Percentiles rank a stretch among this genome's conserved stretches.
Conservation (phyloP, 2,329 filamentous ascomycete genomes). For the Drechslerella stenobrocha region DNA sequence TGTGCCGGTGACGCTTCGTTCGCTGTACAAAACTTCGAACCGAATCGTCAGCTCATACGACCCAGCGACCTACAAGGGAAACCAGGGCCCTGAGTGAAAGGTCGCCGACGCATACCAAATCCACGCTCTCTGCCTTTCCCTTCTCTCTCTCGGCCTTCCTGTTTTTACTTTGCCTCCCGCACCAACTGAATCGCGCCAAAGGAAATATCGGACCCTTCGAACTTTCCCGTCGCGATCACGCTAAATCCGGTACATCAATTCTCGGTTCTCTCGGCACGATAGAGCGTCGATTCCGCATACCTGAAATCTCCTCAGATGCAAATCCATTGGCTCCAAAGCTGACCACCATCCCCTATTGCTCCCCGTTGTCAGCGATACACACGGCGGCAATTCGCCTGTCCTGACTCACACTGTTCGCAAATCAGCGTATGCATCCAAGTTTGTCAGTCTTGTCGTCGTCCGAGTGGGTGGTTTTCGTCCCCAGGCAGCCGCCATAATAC, state of each 20-base stretch:
- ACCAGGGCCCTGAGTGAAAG: constrained; percentile 11
- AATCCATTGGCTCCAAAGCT: neutral
- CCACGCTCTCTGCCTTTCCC: constrained; percentile 35
- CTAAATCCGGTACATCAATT: constrained; percentile 11
- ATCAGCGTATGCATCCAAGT: constrained; percentile 37
- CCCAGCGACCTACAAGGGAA: constrained; percentile 21
- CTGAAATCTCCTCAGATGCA: neutral
- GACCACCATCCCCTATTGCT: constrained; percentile 9
- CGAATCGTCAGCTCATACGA: constrained; percentile 23
- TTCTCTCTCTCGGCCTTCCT: constrained; percentile 19
- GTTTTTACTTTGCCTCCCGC: constrained; percentile 8
- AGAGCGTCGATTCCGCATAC: neutral
- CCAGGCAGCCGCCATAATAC: constrained; percentile 40
- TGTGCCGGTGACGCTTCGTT: constrained; percentile 25
- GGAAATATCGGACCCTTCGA: constrained; percentile 18
- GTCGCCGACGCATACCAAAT: constrained; percentile 17
- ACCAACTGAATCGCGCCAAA: constrained; percentile 27
- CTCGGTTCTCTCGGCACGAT: constrained; percentile 18
- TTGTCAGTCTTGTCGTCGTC: constrained; percentile 27
- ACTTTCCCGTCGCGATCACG: constrained; percentile 11
- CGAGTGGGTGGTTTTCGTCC: constrained; percentile 38
- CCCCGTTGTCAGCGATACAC: constrained; percentile 9
- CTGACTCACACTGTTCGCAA: constrained; percentile 14
- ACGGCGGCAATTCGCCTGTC: constrained; percentile 19
- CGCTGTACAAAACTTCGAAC: constrained; percentile 19